phyloP scores from a whole-genome alignment of 257 asterid species.

The Rubia yunnanensis region DNA sequence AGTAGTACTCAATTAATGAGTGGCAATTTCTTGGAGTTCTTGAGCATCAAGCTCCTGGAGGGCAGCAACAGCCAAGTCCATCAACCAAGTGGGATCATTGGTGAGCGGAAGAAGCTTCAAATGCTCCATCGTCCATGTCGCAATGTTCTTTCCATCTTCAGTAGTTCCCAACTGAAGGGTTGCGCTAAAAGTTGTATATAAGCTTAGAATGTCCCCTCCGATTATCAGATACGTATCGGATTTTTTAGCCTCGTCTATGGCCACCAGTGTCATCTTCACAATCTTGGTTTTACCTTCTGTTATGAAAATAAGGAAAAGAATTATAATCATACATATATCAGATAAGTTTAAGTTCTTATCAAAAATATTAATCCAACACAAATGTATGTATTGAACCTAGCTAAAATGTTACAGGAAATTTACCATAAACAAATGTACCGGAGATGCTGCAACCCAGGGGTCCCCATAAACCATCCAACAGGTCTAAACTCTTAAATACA shows the following conservation, averaged over 20 bases:
- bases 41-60: not conserved
- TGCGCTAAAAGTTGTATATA: not conserved
- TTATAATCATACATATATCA: too few species aligned
- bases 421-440: not conserved
- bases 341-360: too few species aligned
- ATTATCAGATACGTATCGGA: not conserved
- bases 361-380: too few species aligned
- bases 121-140: not conserved
- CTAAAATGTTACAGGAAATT: too few species aligned
- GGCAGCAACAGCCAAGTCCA: not conserved
- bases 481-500: not conserved
- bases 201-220: not conserved
- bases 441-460: not conserved
- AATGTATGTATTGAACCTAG: too few species aligned
- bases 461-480: not conserved
- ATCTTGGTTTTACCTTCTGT: not conserved
- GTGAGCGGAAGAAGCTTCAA: not conserved
- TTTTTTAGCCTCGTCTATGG: not conserved
- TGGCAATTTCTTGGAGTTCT: not conserved
- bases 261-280: not conserved
- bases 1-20: too few species aligned
- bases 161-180: not conserved
- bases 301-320: too few species aligned
- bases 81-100: not conserved
- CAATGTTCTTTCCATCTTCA: conserved; percentile 2